These are phyloP conservation scores for Chalciporus chontae DNA, from an alignment of 768 basidiomycete genomes.

Conservation along the genomic window DNA sequence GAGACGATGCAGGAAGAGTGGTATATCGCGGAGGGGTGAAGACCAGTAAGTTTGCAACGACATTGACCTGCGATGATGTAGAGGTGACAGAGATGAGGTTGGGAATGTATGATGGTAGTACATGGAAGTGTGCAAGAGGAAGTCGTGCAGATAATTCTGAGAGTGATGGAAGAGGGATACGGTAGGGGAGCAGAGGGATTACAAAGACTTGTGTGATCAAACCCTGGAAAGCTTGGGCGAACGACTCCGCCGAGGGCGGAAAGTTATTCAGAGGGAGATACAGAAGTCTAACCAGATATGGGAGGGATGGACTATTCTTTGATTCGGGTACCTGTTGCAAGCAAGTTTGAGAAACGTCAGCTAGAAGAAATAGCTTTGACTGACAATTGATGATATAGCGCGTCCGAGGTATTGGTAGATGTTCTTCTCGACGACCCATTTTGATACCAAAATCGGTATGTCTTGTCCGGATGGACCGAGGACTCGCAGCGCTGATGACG, in stretches of 20 bases:
- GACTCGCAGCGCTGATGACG: slow-evolving; percentile 2
- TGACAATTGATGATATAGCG: slow-evolving; percentile 40
- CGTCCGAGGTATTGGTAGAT: slow-evolving; percentile 35
- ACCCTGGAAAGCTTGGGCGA: slow-evolving; percentile 33
- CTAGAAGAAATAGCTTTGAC: slow-evolving; percentile 22
- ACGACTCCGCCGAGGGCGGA: slow-evolving; percentile 31
- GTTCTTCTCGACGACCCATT: slow-evolving; percentile 46
- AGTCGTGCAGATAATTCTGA: slow-evolving; percentile 62
- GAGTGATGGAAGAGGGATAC: slow-evolving; percentile 58
- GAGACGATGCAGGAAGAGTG: slow-evolving; percentile 39
- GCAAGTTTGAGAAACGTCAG: background rate
- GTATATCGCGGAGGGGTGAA: slow-evolving; percentile 64
- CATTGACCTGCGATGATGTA: slow-evolving; percentile 43
- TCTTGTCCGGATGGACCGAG: slow-evolving; percentile 31
- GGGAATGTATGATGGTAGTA: slow-evolving; percentile 28
- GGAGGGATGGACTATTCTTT: slow-evolving; percentile 40
- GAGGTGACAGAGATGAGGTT: slow-evolving; percentile 32
- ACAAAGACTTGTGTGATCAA: slow-evolving; percentile 59
- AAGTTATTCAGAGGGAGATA: slow-evolving; percentile 20
- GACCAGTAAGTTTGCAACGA: slow-evolving; percentile 68
- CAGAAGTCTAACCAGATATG: slow-evolving; percentile 27
- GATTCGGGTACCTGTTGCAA: slow-evolving; percentile 49
- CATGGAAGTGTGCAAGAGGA: slow-evolving; percentile 45
- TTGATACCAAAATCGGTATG: slow-evolving; percentile 34
- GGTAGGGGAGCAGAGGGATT: slow-evolving; percentile 76